Conservation (phyloP, 768 basidiomycete species). For the Phanerochaete sordida region DNA sequence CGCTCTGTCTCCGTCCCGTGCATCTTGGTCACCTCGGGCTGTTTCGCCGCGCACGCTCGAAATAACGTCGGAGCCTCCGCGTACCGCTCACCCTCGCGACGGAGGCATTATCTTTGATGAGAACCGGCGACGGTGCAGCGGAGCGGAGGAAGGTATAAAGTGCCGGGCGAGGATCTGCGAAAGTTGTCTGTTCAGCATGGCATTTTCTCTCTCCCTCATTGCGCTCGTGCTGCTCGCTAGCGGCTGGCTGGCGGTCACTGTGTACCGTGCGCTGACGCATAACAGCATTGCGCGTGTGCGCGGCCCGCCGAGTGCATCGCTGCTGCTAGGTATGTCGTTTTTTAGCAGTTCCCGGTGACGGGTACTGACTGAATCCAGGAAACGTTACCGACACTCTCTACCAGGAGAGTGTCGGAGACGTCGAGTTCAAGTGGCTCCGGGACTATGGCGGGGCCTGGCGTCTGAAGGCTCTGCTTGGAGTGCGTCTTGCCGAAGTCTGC, state of each 20-base stretch:
- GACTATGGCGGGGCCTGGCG: conserved; percentile 26
- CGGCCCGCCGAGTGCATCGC: neutral
- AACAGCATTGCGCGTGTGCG: neutral
- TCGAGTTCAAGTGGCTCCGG: conserved; percentile 26
- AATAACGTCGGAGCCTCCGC: too few relatives aligned
- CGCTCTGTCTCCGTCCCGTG: too few relatives aligned
- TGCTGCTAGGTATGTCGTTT: neutral
- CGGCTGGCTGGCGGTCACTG: neutral
- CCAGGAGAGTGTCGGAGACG: conserved; percentile 27
- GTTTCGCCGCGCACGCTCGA: too few relatives aligned
- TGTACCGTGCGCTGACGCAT: neutral
- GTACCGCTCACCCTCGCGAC: too few relatives aligned
- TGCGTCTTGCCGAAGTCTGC: conserved; percentile 5
- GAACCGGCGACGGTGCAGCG: too few relatives aligned
- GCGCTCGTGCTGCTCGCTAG: neutral
- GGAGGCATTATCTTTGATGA: too few relatives aligned
- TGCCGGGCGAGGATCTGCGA: too few relatives aligned
- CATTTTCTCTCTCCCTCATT: neutral
- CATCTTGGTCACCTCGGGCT: too few relatives aligned
- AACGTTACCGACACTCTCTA: neutral
- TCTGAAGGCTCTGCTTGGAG: conserved; percentile 16
- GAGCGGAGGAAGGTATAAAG: too few relatives aligned
- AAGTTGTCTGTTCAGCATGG: too few relatives aligned
- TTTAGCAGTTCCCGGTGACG: neutral
- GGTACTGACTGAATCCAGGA: neutral